Evolutionary conservation across 2,329 filamentous ascomycete genomes (phyloP), one percentile per base, ranked within the genome.

Genomic region (Atkinsonella texensis): DNA sequence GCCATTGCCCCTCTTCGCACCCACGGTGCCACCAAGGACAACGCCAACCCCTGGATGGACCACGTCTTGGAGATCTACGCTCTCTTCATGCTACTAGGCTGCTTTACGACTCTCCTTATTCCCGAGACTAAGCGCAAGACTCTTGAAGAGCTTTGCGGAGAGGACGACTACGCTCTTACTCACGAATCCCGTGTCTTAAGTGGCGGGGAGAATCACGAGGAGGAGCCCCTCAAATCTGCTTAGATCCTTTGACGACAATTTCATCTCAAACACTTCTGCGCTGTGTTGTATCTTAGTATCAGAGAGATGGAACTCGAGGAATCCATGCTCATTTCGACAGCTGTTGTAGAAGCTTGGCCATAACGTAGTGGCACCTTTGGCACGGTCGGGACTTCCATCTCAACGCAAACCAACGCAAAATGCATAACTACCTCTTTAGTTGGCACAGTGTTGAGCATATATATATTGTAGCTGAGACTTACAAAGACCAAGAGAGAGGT

Each of bases 41-140:
- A 70, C 55, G 56, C 61, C 0, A 60, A 64, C 15, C 85, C 84
- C 1, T 89, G 85, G 85, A 76, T 89, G 66, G 75, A 88, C 69
- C 85, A 89, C 65, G 84, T 89, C 41, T 79, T 89, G 62, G 73
- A 87, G 73, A 88, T 89, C 59, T 78, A 76, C 62, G 83, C 84
- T 6, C 73, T 87, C 31, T 89, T 90, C 74, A 89, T 89, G 85
- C 74, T 89, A 35, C 71, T 80, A 53, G 86, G 86, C 52, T 72
- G 79, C 68, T 74, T 84, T 63, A 85, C 83, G 10, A 83, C 83
- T 1, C 67, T 86, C 1, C 69, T 87, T 53, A 86, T 88, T 53
- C 83, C 83, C 8, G 85, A 88, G 73, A 88, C 83, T 18, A 87
- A 85, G 71, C 73, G 83, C 53, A 83, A 83, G 74, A 86, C 84